Conservation (phyloP, 2,329 filamentous ascomycete genomes). For the Cadophora sp. region DNA sequence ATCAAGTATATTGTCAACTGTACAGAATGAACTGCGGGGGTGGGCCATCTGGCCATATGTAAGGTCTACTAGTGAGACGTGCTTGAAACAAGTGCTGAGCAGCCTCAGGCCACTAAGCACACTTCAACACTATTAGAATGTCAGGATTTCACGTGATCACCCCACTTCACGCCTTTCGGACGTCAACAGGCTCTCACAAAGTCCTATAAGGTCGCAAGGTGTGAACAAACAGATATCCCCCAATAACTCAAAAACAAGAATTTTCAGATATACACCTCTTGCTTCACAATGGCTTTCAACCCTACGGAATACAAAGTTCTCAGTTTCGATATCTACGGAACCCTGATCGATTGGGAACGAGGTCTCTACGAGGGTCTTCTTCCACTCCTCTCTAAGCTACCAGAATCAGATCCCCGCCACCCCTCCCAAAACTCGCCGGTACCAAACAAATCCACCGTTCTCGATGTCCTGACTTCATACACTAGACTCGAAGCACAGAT, state of each 20-base stretch:
- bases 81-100: no score
- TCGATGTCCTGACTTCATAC: constrained; percentile 29
- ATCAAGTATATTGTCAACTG: no score
- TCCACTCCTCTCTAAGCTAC: constrained; percentile 44
- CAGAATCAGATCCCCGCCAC: constrained; percentile 27
- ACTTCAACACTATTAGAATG: no score
- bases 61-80: no score
- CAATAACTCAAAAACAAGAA: neutral
- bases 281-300: constrained; percentile 31
- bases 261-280: neutral
- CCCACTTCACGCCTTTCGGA: constrained; percentile 9
- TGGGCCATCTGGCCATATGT: no score
- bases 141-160: neutral
- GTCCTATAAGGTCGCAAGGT: neutral
- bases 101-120: no score
- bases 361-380: constrained; percentile 63
- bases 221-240: neutral
- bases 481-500: constrained; percentile 31
- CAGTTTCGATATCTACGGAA: constrained; percentile 76
- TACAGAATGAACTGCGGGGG: no score
- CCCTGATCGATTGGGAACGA: constrained; percentile 79
- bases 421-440: constrained; percentile 24
- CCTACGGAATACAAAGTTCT: constrained; percentile 36
- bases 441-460: constrained; percentile 17
- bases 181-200: neutral